A percentile compares a stretch with the other conserved stretches of the same genome.
These are phyloP conservation scores for Botrytis elliptica DNA, from an alignment of 2,329 filamentous ascomycete genomes.

Conservation along the genomic window DNA sequence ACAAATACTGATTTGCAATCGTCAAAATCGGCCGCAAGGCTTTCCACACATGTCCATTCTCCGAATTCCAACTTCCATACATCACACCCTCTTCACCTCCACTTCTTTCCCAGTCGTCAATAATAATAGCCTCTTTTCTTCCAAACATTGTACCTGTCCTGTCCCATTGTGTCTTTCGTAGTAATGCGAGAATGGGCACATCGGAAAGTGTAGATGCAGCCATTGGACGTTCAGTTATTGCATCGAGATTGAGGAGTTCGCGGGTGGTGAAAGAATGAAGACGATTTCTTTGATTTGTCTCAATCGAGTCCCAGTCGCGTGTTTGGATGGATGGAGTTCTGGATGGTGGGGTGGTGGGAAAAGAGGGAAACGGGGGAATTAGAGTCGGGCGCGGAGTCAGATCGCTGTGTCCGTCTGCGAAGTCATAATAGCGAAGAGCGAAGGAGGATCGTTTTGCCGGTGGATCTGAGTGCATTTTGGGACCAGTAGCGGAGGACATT, in stretches of 20 bases:
- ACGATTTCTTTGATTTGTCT: not conserved
- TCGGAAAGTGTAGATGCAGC: not conserved
- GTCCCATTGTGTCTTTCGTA: not conserved
- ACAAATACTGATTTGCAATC: not conserved
- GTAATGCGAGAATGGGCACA: not conserved
- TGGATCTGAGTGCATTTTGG: not conserved
- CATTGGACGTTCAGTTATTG: not conserved
- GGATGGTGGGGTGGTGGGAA: not conserved
- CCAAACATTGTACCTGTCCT: not conserved
- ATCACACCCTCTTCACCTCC: not conserved
- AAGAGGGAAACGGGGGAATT: not conserved
- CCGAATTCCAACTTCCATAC: not conserved
- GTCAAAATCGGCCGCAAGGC: not conserved
- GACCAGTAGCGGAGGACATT: not conserved
- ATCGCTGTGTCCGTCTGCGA: not conserved
- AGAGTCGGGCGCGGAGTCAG: not conserved
- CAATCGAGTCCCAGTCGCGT: not conserved
- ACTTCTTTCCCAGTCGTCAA: not conserved
- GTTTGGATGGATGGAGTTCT: not conserved
- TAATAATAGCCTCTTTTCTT: not conserved
- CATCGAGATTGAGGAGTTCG: not conserved
- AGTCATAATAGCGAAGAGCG: not conserved
- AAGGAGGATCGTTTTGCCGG: not conserved
- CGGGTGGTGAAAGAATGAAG: not conserved
- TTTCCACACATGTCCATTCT: not conserved